These are phyloP conservation scores for Omphalea diandra DNA, from an alignment of 441 rosid genomes.

Conservation along the genomic window DNA sequence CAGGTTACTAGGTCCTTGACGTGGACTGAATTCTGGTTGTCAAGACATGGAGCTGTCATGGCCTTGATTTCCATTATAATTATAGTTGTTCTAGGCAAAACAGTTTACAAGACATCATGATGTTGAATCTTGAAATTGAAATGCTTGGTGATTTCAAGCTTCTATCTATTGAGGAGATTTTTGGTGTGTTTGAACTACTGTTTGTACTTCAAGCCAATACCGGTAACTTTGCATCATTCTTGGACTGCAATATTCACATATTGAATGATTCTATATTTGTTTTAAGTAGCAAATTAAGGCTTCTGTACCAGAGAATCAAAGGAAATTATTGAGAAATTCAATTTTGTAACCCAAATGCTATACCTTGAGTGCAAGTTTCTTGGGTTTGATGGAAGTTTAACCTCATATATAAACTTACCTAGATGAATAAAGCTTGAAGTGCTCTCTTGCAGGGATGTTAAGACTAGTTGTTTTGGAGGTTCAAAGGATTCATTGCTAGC, in stretches of 20 bases:
- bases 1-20: slow-evolving; percentile 3
- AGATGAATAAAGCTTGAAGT: background rate
- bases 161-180: background rate
- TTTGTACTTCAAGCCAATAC: background rate
- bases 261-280: background rate
- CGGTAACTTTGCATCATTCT: background rate
- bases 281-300: background rate
- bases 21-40: slow-evolving; percentile 55
- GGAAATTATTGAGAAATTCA: background rate
- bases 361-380: background rate
- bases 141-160: background rate
- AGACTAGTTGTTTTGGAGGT: background rate
- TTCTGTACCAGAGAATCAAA: background rate
- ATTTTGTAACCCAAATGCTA: background rate
- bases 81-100: slow-evolving; percentile 24
- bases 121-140: background rate
- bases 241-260: background rate
- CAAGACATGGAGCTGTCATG: slow-evolving; percentile 67
- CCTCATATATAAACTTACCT: background rate
- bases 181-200: background rate
- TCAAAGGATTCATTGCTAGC: background rate
- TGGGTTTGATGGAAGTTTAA: background rate
- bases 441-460: background rate
- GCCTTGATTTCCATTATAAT: slow-evolving; percentile 39
- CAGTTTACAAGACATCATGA: background rate